These are phyloP conservation scores for Ophiostoma pallidulum DNA, from an alignment of 2,329 filamentous ascomycete genomes.

Conservation along the genomic window DNA sequence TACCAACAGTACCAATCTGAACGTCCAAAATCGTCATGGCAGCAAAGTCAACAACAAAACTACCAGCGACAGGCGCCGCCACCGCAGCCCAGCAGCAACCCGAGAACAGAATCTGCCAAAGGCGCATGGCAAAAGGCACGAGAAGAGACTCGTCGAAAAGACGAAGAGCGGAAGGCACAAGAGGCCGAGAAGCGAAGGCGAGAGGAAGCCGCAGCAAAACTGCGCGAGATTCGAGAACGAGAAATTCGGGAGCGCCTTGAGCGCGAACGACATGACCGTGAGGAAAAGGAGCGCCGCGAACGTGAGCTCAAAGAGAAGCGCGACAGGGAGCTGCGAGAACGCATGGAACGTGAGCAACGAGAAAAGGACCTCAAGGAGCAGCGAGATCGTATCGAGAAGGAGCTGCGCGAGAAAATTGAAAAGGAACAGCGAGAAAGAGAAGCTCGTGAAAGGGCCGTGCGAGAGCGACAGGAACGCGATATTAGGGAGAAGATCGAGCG, in stretches of 20 bases:
- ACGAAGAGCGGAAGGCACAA: constrained; percentile 52
- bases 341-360: constrained; percentile 30
- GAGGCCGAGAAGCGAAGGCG: constrained; percentile 53
- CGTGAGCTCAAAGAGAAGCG: constrained; percentile 19
- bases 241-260: constrained; percentile 28
- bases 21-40: constrained; percentile 19
- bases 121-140: constrained; percentile 59
- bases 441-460: constrained; percentile 18
- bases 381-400: constrained; percentile 26
- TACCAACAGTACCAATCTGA: constrained; percentile 15
- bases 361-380: constrained; percentile 23
- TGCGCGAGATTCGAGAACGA: constrained; percentile 19
- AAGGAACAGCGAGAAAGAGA: constrained; percentile 22
- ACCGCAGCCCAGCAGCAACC: constrained; percentile 15
- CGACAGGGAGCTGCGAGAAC: constrained; percentile 38
- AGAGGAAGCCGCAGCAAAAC: constrained; percentile 44
- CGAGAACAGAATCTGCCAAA: constrained; percentile 31
- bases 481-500: constrained; percentile 30
- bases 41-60: constrained; percentile 13
- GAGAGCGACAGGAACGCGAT: constrained; percentile 17
- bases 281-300: constrained; percentile 23
- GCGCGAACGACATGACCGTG: constrained; percentile 19
- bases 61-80: constrained; percentile 16
- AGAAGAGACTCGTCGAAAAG: constrained; percentile 54
- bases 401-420: constrained; percentile 22